These are phyloP conservation scores for Skeletonema marinoi DNA, from an alignment of 108 stramenopile genomes.

Conservation along the genomic window DNA sequence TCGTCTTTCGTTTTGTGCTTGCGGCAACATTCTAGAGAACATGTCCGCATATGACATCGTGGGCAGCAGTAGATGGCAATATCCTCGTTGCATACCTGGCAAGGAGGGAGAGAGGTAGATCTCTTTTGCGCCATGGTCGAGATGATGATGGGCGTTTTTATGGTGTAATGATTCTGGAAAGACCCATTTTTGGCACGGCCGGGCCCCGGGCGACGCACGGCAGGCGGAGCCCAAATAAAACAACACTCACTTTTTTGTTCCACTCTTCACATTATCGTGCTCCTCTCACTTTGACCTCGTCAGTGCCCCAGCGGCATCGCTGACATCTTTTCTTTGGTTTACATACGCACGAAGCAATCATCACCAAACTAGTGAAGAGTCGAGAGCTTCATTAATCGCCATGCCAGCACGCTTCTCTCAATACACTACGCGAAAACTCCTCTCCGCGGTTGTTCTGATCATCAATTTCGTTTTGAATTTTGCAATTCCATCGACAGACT, in stretches of 20 bases:
- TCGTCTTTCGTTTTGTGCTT: conserved; percentile 43
- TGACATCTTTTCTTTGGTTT: too few relatives aligned
- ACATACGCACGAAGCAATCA: too few relatives aligned
- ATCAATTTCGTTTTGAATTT: neutral
- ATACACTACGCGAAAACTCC: neutral
- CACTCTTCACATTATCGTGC: too few relatives aligned
- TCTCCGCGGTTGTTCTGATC: neutral
- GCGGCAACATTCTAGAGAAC: conserved; percentile 63
- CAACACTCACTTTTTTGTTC: too few relatives aligned
- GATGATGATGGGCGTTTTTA: too few relatives aligned
- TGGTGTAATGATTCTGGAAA: neutral
- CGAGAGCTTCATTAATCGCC: neutral
- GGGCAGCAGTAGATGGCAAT: conserved; percentile 67
- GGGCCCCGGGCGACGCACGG: too few relatives aligned
- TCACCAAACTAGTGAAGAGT: too few relatives aligned
- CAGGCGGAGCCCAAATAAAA: too few relatives aligned
- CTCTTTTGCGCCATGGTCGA: neutral
- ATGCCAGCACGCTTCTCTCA: neutral
- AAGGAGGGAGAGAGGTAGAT: conserved; percentile 22
- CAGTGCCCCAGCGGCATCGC: neutral
- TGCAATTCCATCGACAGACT: neutral
- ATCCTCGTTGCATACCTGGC: conserved; percentile 55
- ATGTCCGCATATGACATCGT: conserved; percentile 57
- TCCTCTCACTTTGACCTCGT: too few relatives aligned
- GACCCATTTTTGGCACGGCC: too few relatives aligned